Evolutionary conservation across 768 basidiomycete species (phyloP).

Genomic region (Coprinopsis sp.): DNA sequence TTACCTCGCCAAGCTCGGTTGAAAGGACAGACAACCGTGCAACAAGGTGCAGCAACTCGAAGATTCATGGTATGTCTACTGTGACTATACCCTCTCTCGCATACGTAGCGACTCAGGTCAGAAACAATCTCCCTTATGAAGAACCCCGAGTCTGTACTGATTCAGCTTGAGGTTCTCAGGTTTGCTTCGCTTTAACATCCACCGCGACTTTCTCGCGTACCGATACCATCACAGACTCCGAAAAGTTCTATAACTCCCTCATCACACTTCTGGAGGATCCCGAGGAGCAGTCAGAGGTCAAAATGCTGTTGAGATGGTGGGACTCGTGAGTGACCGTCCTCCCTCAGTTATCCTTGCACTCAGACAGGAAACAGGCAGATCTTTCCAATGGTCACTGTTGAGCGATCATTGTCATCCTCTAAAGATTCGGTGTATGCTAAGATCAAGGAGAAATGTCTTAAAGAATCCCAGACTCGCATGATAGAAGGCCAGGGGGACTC

Average conservation of each 20-base stretch:
- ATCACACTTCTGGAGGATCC: slow-evolving; percentile 15
- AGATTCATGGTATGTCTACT: neutral
- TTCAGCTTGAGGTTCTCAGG: slow-evolving; percentile 1
- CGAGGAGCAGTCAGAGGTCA: slow-evolving; percentile 16
- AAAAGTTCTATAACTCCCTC: slow-evolving; percentile 16
- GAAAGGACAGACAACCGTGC: neutral
- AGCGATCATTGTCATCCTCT: neutral
- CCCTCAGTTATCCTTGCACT: neutral
- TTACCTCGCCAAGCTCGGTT: slow-evolving; percentile 1
- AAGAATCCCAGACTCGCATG: no score
- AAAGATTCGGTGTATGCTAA: neutral
- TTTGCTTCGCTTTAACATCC: slow-evolving; percentile 16
- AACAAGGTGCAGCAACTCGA: neutral
- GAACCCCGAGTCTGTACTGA: no score
- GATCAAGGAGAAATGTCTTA: neutral
- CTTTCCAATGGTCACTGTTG: neutral
- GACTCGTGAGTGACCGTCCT: slow-evolving; percentile 12
- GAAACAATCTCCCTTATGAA: neutral
- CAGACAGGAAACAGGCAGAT: neutral
- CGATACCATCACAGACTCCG: slow-evolving; percentile 18
- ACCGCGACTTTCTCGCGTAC: slow-evolving; percentile 15
- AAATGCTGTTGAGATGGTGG: slow-evolving; percentile 15
- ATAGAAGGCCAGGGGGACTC: no score
- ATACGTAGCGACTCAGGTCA: neutral
- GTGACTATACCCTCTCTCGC: neutral